Base-by-base conservation (phyloP, 495 filamentous ascomycete genomes). In the Aspergillus kassunensis region DNA sequence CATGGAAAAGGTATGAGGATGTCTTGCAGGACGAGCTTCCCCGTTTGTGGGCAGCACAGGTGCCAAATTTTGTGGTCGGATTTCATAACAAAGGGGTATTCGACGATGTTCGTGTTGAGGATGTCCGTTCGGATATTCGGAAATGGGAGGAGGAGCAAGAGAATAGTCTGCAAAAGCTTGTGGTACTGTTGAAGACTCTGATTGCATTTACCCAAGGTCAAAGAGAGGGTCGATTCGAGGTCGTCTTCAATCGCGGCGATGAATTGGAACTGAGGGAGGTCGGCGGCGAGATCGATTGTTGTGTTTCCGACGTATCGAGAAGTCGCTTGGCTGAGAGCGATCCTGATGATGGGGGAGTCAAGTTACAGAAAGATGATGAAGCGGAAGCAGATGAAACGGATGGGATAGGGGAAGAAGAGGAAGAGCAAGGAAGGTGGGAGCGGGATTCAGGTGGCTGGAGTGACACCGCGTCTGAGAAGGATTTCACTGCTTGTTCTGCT, bases 1-100 rank as follows among this genome's bases (percentile, higher is more conserved):
- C 71, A 35, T 34, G 8, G 15, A 66, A 67, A 24, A 59, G 58
- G 19, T 53, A 64, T 20, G 54, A 74, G 7, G 62, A 74, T 20
- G 63, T 55, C 3, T 61, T 81, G 37, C 52, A 36, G 2, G 76
- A 80, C 2, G 69, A 80, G 33, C 56, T 83, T 11, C 74, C 78
- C 4, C 70, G 80, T 1, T 69, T 87, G 6, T 88, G 83, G 84
- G 23, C 86, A 0, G 54, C 69, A 1, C 85, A 86, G 46, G 80
- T 82, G 41, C 80, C 82, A 0, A 80, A 80, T 43, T 77, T 88
- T 37, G 59, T 88, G 20, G 63, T 85, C 0, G 84, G 79, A 6
- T 83, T 78, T 48, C 84, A 89, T 60, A 50, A 57, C 0, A 44
- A 10, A 13, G 83, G 85, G 0, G 44, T 58, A 1, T 89, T 88